phyloP scores from a whole-genome alignment of 1,139 yeast species.

The Scheffersomyces titani region DNA sequence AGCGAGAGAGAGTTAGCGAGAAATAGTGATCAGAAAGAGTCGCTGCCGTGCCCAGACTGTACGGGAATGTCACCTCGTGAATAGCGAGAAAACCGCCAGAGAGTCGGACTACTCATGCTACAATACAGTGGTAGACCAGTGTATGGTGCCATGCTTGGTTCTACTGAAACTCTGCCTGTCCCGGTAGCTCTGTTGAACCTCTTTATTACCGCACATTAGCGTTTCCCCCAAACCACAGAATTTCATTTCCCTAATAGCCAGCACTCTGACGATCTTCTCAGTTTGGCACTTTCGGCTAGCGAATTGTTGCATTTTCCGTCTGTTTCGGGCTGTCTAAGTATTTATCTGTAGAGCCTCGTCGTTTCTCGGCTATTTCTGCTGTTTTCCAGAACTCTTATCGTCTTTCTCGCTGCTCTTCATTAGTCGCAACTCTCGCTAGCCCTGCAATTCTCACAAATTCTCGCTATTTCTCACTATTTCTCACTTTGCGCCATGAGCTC shows the following conservation, averaged over 20 bases:
- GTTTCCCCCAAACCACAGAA: neutral
- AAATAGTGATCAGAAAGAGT: too few relatives aligned
- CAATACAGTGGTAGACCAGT: too few relatives aligned
- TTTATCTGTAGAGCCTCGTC: neutral
- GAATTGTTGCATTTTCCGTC: constrained; percentile 1
- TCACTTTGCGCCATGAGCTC: neutral
- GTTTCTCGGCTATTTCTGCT: neutral
- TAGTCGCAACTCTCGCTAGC: too few relatives aligned
- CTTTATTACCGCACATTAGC: neutral
- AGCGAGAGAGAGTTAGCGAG: too few relatives aligned
- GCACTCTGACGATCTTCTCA: neutral
- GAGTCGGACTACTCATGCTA: too few relatives aligned
- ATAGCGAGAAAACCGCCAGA: too few relatives aligned
- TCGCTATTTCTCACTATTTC: neutral
- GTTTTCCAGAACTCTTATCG: neutral
- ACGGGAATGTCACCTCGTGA: too few relatives aligned
- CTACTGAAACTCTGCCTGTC: neutral
- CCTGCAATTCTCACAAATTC: too few relatives aligned
- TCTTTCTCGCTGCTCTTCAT: too few relatives aligned
- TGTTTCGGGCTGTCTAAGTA: neutral
- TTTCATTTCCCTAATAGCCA: neutral
- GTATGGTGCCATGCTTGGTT: too few relatives aligned
- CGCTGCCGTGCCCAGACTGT: too few relatives aligned
- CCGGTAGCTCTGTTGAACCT: neutral
- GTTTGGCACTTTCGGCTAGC: neutral